Base-by-base conservation (phyloP, 1,284 basidiomycete genomes). In the Mycena citricolor region DNA sequence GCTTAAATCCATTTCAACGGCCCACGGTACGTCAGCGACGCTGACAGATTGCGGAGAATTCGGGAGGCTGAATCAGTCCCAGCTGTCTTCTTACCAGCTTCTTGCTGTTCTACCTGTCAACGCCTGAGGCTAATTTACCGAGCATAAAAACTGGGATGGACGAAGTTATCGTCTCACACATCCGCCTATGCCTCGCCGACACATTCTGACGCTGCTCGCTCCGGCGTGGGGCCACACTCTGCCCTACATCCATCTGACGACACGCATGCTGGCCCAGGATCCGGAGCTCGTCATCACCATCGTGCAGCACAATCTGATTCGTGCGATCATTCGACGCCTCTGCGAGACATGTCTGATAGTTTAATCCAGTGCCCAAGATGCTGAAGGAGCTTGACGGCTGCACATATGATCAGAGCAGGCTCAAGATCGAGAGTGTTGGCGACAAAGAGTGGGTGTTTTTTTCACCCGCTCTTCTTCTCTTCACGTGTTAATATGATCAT, bases 271-370 rank as follows among this genome's bases (percentile, higher is more conserved):
- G 12, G 12, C 24, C 8, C 16, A n/a, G 11, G 39, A 46, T 30
- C 24, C 31, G 21, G 36, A 2, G n/a, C 25, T 46, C 4, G 44
- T 35, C 20, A 25, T 46, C 20, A 37, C 37, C 1, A 34, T 40
- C 3, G 13, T 46, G 14, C 44, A 46, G 22, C 44, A 46, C 28
- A 46, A 35, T 19, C 11, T 36, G 22, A 6, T 41, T 7, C 37
- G 44, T 45, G 23, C 7, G 44, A n/a, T 3, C 13, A 12, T 38
- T 38, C 28, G 12, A 13, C 31, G 13, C 16, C 8, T 8, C 29
- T 5, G 8, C 21, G 5, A 16, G 4, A 21, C 16, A 21, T 17
- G 16, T n/a, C 3, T n/a, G 7, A n/a, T n/a, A n/a, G 4, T 21
- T 12, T 13, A n/a, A n/a, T 16, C 14, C 34, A 48, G 47, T 49